Base-by-base conservation (phyloP, 2,329 filamentous ascomycete genomes). In the Arthrobotrys conoides region DNA sequence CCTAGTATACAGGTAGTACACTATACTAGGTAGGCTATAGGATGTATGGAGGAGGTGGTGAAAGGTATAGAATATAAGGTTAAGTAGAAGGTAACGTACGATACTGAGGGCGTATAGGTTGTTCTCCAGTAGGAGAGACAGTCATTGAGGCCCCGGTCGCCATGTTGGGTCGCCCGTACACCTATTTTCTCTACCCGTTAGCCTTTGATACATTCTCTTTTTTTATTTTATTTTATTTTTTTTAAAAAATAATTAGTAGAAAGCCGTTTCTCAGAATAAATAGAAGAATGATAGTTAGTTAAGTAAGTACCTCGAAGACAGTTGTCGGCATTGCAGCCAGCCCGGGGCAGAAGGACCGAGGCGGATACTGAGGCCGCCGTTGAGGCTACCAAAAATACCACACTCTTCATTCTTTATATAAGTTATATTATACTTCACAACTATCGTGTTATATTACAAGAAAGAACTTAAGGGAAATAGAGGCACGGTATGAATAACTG, bases 61-160 rank as follows among this genome's bases (percentile, higher is more conserved):
- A 48, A 16, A 14, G 27, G 14, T 5, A 55, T 30, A 14, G 4
- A 18, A 18, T 18, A n/a, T 8, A 30, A 3, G 27, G 27, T n/a
- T n/a, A n/a, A n/a, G 27, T 30, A 30, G 3, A 3, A 30, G 6
- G 3, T 6, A 27, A 38, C 61, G 24, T 67, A 73, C 70, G 46
- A 22, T 10, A 51, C 38, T 10, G 46, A 36, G 18, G 65, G 65
- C 6, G 70, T 73, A 38, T 66, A 66, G n/a, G 70, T 73, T 3
- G 70, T 73, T n/a, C 61, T 49, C 70, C 70, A 73, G 70, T 48
- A 73, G 36, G 70, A 66, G 14, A 57, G 20, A 20, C 70, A 73
- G 46, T 67, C 70, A 0, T 24, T 20, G 16, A 18, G 30, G 12
- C 70, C 63, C 1, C 12, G 57, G 1, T 10, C 38, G 9, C 30